Evolutionary conservation across 2,329 filamentous ascomycete species (phyloP).

Genomic region (Cladorrhinum sp.): DNA sequence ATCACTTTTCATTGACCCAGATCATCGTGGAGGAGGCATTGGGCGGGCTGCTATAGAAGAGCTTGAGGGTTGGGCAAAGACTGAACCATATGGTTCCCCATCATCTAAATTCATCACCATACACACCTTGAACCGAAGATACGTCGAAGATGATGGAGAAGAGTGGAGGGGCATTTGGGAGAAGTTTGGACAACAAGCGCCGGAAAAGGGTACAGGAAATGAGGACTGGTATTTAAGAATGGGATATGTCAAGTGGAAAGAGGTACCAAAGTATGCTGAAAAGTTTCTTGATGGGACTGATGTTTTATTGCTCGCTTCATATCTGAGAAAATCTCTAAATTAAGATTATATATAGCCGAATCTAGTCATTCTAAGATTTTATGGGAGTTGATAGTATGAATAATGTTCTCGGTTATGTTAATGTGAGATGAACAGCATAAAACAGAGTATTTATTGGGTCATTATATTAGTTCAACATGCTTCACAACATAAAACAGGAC

Average conservation of each 20-base stretch:
- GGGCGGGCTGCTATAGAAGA: conserved; percentile 15
- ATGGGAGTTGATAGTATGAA: too few species aligned
- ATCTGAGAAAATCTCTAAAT: conserved; percentile 13
- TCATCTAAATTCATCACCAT: conserved; percentile 15
- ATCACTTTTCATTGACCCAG: conserved; percentile 21
- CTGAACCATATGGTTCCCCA: conserved; percentile 20
- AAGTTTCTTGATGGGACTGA: conserved; percentile 8
- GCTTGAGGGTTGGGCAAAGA: conserved; percentile 13
- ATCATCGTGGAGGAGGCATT: conserved; percentile 15
- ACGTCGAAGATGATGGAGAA: conserved; percentile 19
- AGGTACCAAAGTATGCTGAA: conserved; percentile 7
- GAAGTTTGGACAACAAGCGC: not conserved
- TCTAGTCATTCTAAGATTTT: too few species aligned
- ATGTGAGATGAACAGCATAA: too few species aligned
- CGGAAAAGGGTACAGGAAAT: conserved; percentile 10
- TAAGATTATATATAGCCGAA: too few species aligned
- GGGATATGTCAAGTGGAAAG: conserved; percentile 19
- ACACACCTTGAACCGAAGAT: conserved; percentile 14
- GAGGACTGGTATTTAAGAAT: conserved; percentile 20
- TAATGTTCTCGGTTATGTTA: too few species aligned
- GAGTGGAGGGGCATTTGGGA: conserved; percentile 9
- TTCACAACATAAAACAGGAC: too few species aligned
- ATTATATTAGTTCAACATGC: too few species aligned
- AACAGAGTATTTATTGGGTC: too few species aligned
- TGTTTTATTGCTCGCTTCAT: conserved; percentile 4